These are phyloP conservation scores for Raffaelea albimanens DNA, from an alignment of 2,329 filamentous ascomycete genomes.

Conservation along the genomic window DNA sequence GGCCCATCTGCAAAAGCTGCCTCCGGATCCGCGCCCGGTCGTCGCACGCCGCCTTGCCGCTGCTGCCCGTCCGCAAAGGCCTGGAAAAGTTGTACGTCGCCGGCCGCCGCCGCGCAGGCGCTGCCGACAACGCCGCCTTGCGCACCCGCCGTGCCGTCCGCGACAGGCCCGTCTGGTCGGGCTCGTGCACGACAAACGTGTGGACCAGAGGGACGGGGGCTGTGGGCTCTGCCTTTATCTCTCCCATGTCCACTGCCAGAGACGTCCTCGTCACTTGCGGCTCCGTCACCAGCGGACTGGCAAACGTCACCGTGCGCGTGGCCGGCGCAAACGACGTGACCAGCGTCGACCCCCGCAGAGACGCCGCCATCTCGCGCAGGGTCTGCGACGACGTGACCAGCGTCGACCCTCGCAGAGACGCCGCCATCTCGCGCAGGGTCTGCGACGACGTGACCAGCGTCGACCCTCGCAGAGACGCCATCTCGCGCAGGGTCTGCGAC, in stretches of 20 bases:
- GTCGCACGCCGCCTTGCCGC: neutral
- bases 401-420: neutral
- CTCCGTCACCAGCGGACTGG: neutral
- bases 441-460: too few species aligned
- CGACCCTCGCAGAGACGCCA: neutral
- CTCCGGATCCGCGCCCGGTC: constrained; percentile 3
- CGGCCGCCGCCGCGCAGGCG: neutral
- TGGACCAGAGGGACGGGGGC: too few species aligned
- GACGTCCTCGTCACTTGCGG: constrained; percentile 3
- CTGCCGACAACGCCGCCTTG: neutral
- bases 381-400: neutral
- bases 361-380: neutral
- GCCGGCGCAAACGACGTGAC: neutral
- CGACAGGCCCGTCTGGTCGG: neutral
- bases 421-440: neutral
- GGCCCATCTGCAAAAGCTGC: constrained; percentile 6
- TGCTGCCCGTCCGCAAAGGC: neutral
- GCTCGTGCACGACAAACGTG: constrained; percentile 1
- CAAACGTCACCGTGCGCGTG: constrained; percentile 1
- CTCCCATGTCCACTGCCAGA: too few species aligned
- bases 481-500: neutral
- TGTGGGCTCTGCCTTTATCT: too few species aligned
- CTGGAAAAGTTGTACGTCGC: constrained; percentile 8
- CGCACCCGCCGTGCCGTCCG: constrained; percentile 6
- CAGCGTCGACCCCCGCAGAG: neutral